These are phyloP conservation scores for Allium cepa DNA, from an alignment of 106 monocot genomes.

Conservation along the genomic window DNA sequence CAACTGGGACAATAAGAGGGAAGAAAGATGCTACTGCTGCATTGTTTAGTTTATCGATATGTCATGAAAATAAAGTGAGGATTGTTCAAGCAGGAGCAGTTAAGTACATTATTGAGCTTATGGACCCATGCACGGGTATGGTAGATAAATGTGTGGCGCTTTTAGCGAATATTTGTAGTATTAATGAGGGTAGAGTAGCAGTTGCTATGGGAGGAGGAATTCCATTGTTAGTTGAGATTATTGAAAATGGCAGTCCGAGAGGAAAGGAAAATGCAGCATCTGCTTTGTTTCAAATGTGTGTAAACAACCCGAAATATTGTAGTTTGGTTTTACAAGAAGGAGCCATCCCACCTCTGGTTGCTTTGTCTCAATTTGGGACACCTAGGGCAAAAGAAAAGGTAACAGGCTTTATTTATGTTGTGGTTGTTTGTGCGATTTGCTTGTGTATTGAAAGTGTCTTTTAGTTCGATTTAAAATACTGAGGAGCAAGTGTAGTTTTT, in stretches of 20 bases:
- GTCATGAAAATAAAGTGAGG: slow-evolving; percentile 70
- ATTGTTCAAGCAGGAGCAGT: slow-evolving; percentile 79
- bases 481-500: too few species aligned
- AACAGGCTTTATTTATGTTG: not conserved
- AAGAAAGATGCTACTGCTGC: slow-evolving; percentile 86
- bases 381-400: slow-evolving; percentile 90
- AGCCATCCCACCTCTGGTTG: slow-evolving; percentile 72
- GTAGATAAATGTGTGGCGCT: slow-evolving; percentile 72
- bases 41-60: slow-evolving; percentile 65
- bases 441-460: too few species aligned
- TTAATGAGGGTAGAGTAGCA: slow-evolving; percentile 55
- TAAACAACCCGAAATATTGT: slow-evolving; percentile 53
- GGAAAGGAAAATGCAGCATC: slow-evolving; percentile 91
- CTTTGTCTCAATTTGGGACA: slow-evolving; percentile 66
- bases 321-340: slow-evolving; percentile 77
- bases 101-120: slow-evolving; percentile 45
- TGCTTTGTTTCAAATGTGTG: slow-evolving; percentile 60
- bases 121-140: slow-evolving; percentile 57
- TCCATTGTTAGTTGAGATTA: slow-evolving; percentile 65
- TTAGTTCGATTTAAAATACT: too few species aligned
- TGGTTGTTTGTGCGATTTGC: too few species aligned
- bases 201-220: slow-evolving; percentile 58
- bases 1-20: slow-evolving; percentile 54
- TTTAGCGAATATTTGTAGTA: slow-evolving; percentile 63
- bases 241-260: slow-evolving; percentile 59